phyloP scores from a whole-genome alignment of 257 asterid genomes.

The Voacanga thouarsii region DNA sequence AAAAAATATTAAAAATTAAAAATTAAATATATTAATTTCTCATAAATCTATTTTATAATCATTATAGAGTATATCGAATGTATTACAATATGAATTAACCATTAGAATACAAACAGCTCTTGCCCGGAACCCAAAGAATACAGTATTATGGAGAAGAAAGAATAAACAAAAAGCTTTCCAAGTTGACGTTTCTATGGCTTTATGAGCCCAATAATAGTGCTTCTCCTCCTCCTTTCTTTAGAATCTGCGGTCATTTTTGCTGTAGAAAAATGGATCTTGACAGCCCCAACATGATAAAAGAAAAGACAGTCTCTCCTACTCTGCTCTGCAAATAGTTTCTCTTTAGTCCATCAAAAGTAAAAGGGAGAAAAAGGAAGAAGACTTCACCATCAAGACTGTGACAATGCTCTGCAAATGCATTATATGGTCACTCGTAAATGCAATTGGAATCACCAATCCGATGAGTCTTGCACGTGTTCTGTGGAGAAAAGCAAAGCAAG shows the following conservation, averaged over 20 bases:
- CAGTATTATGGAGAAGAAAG: background rate
- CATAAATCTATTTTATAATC: too few relatives aligned
- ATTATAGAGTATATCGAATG: too few relatives aligned
- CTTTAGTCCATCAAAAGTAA: background rate
- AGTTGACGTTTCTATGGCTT: background rate
- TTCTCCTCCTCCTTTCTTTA: background rate
- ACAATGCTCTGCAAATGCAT: background rate
- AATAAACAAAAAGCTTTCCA: background rate
- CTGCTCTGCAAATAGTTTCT: background rate
- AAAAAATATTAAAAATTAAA: too few relatives aligned
- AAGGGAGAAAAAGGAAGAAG: background rate
- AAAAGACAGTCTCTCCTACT: background rate
- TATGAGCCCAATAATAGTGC: background rate
- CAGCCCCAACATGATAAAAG: background rate
- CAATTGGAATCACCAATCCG: background rate
- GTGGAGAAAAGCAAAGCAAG: background rate
- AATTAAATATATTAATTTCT: too few relatives aligned
- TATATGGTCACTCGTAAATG: background rate
- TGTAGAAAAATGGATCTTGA: background rate
- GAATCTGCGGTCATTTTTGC: background rate
- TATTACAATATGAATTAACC: too few relatives aligned
- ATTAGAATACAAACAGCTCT: too few relatives aligned
- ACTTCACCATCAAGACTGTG: slow-evolving; percentile 8
- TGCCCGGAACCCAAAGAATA: too few relatives aligned
- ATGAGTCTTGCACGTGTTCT: background rate